These are phyloP conservation scores for Hypoxylon lienhwacheense DNA, from an alignment of 495 filamentous ascomycete species.

Conservation along the genomic window DNA sequence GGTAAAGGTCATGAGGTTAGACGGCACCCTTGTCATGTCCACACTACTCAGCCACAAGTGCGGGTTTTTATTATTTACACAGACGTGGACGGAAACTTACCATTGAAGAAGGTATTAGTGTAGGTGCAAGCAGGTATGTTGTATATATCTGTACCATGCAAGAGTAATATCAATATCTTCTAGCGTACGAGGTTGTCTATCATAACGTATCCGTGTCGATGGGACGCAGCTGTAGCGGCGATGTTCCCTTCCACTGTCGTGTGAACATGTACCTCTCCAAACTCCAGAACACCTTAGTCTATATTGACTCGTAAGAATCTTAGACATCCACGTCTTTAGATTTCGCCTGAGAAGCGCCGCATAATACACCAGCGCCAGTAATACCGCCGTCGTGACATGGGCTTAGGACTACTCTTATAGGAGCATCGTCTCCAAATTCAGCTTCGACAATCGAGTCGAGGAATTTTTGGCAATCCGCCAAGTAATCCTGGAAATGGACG, in stretches of 20 bases:
- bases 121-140: no score
- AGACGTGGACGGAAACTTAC: no score
- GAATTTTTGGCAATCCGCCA: slow-evolving; percentile 66
- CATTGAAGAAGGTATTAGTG: no score
- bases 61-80: no score
- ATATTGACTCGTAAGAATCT: slow-evolving; percentile 12
- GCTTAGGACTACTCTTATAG: slow-evolving; percentile 63
- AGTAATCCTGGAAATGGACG: slow-evolving; percentile 72
- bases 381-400: slow-evolving; percentile 77
- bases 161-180: not conserved
- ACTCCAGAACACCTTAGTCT: slow-evolving; percentile 21
- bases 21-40: no score
- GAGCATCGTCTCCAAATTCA: slow-evolving; percentile 56
- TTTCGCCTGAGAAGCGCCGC: slow-evolving; percentile 38
- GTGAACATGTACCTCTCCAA: slow-evolving; percentile 23
- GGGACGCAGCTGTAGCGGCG: slow-evolving; percentile 4
- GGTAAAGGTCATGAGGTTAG: no score
- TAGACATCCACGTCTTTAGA: slow-evolving; percentile 24
- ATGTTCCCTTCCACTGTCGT: slow-evolving; percentile 11
- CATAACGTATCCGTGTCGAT: slow-evolving; percentile 13
- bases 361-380: slow-evolving; percentile 71
- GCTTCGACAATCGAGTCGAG: slow-evolving; percentile 65
- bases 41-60: no score
- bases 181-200: not conserved
- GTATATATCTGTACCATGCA: no score